phyloP scores from a whole-genome alignment of 495 filamentous ascomycete species.

The Penicillium atrosanguineum region DNA sequence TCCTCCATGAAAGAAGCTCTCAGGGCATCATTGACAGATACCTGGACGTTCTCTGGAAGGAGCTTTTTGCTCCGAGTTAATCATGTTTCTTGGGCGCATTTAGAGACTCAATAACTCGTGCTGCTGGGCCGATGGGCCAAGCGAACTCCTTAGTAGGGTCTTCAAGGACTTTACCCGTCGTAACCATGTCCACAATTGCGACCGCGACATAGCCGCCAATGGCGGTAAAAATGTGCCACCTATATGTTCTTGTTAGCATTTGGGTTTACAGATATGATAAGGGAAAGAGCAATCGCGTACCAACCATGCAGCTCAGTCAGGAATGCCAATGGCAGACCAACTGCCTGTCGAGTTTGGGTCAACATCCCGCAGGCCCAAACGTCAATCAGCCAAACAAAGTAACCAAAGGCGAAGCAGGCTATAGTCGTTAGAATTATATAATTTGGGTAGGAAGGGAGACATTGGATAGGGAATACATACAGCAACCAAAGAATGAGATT shows the following conservation, averaged over 20 bases:
- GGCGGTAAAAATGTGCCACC: conserved; percentile 36
- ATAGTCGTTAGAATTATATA: not conserved
- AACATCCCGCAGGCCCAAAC: conserved; percentile 21
- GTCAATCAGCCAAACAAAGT: conserved; percentile 31
- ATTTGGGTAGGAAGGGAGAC: not conserved
- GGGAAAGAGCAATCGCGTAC: conserved; percentile 10
- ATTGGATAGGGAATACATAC: conserved; percentile 13
- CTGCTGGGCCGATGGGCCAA: conserved; percentile 20
- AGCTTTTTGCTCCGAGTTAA: not conserved
- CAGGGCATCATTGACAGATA: not conserved
- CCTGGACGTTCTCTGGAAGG: not conserved
- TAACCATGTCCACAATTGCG: conserved; percentile 28
- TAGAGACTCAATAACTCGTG: conserved; percentile 3
- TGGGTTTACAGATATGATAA: not conserved
- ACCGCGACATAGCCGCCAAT: conserved; percentile 34
- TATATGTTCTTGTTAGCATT: conserved; percentile 1
- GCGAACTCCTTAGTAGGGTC: conserved; percentile 21
- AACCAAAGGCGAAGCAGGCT: conserved; percentile 31
- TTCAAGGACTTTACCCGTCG: conserved; percentile 19
- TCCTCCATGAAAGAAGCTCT: not conserved
- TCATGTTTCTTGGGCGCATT: conserved; percentile 5
- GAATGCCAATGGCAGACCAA: conserved; percentile 30
- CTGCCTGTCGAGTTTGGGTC: conserved; percentile 6
- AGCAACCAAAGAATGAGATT: conserved; percentile 21
- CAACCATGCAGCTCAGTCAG: conserved; percentile 33